A percentile compares a stretch with the other conserved stretches of the same genome.
Conservation (phyloP, 768 basidiomycete species). For the Pisolithus orientalis region DNA sequence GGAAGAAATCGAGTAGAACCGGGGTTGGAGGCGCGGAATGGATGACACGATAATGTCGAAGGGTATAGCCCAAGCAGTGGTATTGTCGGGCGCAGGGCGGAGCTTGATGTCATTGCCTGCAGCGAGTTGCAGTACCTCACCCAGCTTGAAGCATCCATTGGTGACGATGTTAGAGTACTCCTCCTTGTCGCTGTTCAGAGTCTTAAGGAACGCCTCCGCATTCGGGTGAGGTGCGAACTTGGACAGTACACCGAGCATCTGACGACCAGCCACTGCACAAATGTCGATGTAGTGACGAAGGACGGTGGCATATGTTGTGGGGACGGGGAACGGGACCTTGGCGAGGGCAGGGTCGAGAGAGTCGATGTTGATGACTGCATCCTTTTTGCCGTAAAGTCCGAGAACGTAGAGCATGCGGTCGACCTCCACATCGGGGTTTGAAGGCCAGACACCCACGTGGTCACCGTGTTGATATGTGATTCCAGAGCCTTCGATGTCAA, state of each 20-base stretch:
- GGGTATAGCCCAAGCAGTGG: conserved; percentile 84
- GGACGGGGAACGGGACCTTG: conserved; percentile 98
- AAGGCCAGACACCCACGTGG: conserved; percentile 96
- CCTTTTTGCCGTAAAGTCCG: conserved; percentile 75
- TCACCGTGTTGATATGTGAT: conserved; percentile 99
- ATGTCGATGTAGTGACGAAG: conserved; percentile 97
- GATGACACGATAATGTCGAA: conserved; percentile 96
- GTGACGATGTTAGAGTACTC: conserved; percentile 72
- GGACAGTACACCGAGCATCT: conserved; percentile 80
- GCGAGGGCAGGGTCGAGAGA: conserved; percentile 97
- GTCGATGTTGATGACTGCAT: conserved; percentile 84
- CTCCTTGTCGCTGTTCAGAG: conserved; percentile 83
- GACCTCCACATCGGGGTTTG: conserved; percentile 89
- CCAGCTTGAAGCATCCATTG: conserved; percentile 83
- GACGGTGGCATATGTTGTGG: conserved; percentile 89
- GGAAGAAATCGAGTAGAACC: conserved; percentile 98
- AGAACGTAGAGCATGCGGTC: conserved; percentile 82
- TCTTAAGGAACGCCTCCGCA: conserved; percentile 67
- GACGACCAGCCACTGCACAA: conserved; percentile 89
- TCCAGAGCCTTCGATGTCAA: conserved; percentile 90
- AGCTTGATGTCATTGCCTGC: conserved; percentile 67
- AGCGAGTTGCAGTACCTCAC: conserved; percentile 87
- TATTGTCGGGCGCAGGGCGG: conserved; percentile 61
- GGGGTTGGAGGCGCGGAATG: conserved; percentile 89
- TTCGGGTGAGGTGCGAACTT: conserved; percentile 82